Base-by-base conservation (phyloP, 140 eudicot genomes). In the Anethum foeniculum region DNA sequence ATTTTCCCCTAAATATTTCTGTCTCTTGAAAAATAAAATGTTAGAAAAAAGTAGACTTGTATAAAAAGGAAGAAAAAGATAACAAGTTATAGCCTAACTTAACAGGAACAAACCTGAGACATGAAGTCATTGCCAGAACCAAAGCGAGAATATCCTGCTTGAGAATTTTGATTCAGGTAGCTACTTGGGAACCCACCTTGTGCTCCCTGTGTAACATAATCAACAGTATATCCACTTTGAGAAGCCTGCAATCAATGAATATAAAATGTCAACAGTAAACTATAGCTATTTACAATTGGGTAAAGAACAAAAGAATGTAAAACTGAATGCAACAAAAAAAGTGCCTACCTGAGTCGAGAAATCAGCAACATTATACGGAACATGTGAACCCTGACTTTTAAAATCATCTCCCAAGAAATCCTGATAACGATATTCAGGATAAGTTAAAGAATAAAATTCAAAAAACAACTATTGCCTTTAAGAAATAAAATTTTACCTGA, bases 381-480 rank as follows among this genome's bases (percentile, higher is more conserved):
- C 96, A 89, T 95, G 97, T 77, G 99, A 95, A 15, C 99, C 99
- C 84, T 95, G 99, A 81, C 99, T 95, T 87, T 95, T 95, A 79
- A 92, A 95, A 86, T 95, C 99, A 89, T 95, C 98, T 38, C 99
- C 93, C 83, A 93, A 87, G 88, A 95, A 95, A 81, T 95, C 99
- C 99, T 95, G 91, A 43, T 9, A 62, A 62, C 14, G 6, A 25
- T 25, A 62, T 62, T 62, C 34, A 62, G 25, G 6, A 62, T 62
- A 9, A 25, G 71, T 23, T 18, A 18, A 5, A 54, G n/a, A 54
- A 54, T 54, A 54, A 19, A 21, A 54, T 54, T 52, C 4, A 19
- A 25, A 25, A 19, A 62, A 62, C 0, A 62, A 62, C 1, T 27
- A 16, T 62, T 9, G 16, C 71, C 30, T 25, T 72, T 14, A 67